Conservation (phyloP, 176 grass and related monocot species). For the Olyra latifolia region DNA sequence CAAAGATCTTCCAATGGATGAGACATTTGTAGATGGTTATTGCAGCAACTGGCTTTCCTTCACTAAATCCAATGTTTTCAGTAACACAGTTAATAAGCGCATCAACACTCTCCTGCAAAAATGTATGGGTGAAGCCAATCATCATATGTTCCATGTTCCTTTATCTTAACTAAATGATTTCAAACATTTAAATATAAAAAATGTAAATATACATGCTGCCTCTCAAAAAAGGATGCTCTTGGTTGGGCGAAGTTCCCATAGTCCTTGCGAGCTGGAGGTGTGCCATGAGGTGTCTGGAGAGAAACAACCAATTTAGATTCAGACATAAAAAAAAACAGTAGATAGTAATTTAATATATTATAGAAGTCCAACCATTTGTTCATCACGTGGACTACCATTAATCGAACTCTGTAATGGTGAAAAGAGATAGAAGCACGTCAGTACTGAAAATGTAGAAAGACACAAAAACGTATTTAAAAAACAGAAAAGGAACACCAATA, state of each 20-base stretch:
- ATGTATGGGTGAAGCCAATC: slow-evolving; percentile 21
- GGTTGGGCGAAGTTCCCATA: slow-evolving; percentile 54
- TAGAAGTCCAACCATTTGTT: slow-evolving; percentile 59
- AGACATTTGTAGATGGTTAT: slow-evolving; percentile 93
- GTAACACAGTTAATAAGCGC: slow-evolving; percentile 74
- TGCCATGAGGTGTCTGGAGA: slow-evolving; percentile 73
- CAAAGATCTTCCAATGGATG: slow-evolving; percentile 91
- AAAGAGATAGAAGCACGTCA: slow-evolving; percentile 29
- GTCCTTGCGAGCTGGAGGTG: slow-evolving; percentile 59
- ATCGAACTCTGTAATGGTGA: slow-evolving; percentile 58
- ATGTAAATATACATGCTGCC: slow-evolving; percentile 60
- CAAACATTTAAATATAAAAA: slow-evolving; percentile 24
- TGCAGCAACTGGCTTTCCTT: slow-evolving; percentile 85
- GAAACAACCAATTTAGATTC: slow-evolving; percentile 42
- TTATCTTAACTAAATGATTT: slow-evolving; percentile 23
- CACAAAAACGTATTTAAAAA: background rate
- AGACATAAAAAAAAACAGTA: slow-evolving; percentile 39
- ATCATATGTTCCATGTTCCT: slow-evolving; percentile 19
- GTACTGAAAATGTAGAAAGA: slow-evolving; percentile 22
- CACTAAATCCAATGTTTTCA: slow-evolving; percentile 72
- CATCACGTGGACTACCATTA: slow-evolving; percentile 50
- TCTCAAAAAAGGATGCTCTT: slow-evolving; percentile 73
- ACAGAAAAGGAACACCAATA: slow-evolving; percentile 6
- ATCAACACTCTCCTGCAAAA: slow-evolving; percentile 79
- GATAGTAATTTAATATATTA: slow-evolving; percentile 31